Base-by-base conservation (phyloP, 176 grass and related monocot genomes). In the Poa annua region DNA sequence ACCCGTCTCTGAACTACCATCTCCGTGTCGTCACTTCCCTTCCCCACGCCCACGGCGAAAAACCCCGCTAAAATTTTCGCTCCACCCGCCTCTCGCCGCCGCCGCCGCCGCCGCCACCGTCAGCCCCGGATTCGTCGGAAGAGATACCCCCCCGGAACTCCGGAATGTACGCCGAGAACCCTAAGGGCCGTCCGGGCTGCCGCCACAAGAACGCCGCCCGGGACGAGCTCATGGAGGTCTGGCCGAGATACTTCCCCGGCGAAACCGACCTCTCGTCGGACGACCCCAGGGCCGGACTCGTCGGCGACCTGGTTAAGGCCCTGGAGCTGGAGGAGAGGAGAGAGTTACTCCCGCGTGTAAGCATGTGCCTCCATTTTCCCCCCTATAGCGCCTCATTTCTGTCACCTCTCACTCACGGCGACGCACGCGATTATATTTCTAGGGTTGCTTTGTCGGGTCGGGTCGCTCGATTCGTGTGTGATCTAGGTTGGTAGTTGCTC, bases 201-300 rank as follows among this genome's bases (percentile, higher is more conserved):
- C 16, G 17, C 19, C 8, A 26, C 24, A 17, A 76, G 11, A 50
- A 64, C 54, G 59, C 33, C 65, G n/a, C 32, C 74, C 3, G 0
- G 22, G 3, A 1, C 7, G n/a, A 26, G 3, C 56, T 83, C 44
- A 65, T 12, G 36, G 14, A 0, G 44, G 80, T 97, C 83, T 97
- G 91, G 91, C 42, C 76, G 78, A 77, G 15, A 11, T 98, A 98
- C 84, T 98, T 98, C 82, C 92, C 85, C 9, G 82, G 60, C 44
- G 78, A 90, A 33, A 34, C 77, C 33, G 60, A 64, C 29, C 17
- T 86, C 33, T 9, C 77, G 53, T 39, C 72, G 45, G 63, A 21
- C 65, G 87, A 88, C 62, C 82, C 8, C 21, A 89, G 86, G 25
- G 53, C 81, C 72, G n/a, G 41, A 21, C 80, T 95, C 85, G 76